Conservation (phyloP, 306 rosid genomes). For the Gastrolobium bilobum region DNA sequence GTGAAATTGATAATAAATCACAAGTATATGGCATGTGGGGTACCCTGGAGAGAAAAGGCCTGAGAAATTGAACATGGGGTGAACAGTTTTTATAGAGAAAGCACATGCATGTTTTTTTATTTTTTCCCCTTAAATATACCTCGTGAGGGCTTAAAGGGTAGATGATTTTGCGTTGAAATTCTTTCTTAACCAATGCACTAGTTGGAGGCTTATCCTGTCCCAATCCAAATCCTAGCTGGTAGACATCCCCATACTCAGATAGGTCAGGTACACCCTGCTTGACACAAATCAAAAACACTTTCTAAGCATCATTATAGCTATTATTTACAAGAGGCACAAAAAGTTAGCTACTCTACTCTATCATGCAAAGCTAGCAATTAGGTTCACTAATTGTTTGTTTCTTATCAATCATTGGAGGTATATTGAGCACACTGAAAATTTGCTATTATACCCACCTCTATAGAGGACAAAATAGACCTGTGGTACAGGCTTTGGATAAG, state of each 20-base stretch:
- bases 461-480: conserved; percentile 34
- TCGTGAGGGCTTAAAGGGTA: conserved; percentile 77
- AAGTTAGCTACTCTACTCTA: conserved; percentile 13
- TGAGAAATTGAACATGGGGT: conserved; percentile 36
- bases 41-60: conserved; percentile 21
- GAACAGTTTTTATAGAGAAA: conserved; percentile 21
- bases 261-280: conserved; percentile 83
- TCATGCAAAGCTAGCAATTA: conserved; percentile 37
- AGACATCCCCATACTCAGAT: conserved; percentile 79
- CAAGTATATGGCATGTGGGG: conserved; percentile 35
- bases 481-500: conserved; percentile 44
- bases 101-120: neutral
- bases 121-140: conserved; percentile 50
- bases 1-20: conserved; percentile 24
- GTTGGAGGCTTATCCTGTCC: conserved; percentile 87
- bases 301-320: conserved; percentile 10
- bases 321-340: neutral
- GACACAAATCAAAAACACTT: conserved; percentile 27
- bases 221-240: conserved; percentile 71
- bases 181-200: conserved; percentile 74
- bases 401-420: conserved; percentile 50
- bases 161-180: conserved; percentile 72
- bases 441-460: neutral
- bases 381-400: conserved; percentile 38
- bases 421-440: conserved; percentile 20